Base-by-base conservation (phyloP, 139 green algal genomes). In the Chlamydomonas urium region DNA sequence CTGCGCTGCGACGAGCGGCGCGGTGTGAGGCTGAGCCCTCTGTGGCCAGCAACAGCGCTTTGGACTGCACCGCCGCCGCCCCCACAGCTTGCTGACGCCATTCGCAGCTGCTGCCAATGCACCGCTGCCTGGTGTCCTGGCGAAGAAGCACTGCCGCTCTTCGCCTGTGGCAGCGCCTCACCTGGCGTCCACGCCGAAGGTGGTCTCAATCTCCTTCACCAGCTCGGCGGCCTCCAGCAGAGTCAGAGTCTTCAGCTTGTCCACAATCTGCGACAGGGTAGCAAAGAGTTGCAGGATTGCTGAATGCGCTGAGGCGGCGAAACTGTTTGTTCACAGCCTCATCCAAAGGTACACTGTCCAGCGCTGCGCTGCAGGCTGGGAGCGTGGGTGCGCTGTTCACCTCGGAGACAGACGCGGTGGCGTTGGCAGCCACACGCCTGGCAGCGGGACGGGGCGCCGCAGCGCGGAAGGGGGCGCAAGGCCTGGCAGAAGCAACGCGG, bases 241-340 rank as follows among this genome's bases (percentile, higher is more conserved):
- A 4, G 85, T 88, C 69, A 90, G 60, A 31, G 74, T 85, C 82
- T 90, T 90, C 23, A 90, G 77, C 78, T 87, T 86, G 67, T 90
- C 82, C 36, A 90, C 83, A 74, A 81, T 81, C 48, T 80, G 34
- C 10, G 63, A 26, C 37, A 71, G 10, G 14, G 57, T 3, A 38
- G 23, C 37, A 32, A 63, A 8, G 53, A 63, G 24, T 63, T 63
- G 21, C 26, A 63, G 42, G 10, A 50, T 8, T 14, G 42, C 10
- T 14, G 8, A 14, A 50, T 24, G 42, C 10, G 42, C 14, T 8
- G 14, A 50, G 14, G 42, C 42, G 8, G 42, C 10, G 10, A 50
- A 8, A 50, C 14, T 14, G 42, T 24, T 50, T 50, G 10, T 50
- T 50, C 10, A 50, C 42, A 8, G 10, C 42, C 42, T 14, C 42